Evolutionary conservation across 345 rosid species (phyloP).

Genomic region (Mangifera indica): DNA sequence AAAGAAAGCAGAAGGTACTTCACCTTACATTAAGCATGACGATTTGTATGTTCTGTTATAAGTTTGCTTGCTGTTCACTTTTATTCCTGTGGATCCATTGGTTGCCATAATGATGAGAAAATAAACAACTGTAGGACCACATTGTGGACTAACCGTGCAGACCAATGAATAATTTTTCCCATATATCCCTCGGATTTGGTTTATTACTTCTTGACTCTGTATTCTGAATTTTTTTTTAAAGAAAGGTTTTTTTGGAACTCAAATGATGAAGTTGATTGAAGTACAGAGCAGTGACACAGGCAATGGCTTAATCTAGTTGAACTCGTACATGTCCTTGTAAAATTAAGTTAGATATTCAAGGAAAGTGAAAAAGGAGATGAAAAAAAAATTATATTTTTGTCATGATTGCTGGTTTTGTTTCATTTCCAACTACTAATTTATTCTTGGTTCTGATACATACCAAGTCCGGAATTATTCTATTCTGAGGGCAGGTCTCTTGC

Average conservation of each 20-base stretch:
- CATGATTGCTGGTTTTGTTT: neutral
- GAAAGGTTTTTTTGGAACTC: neutral
- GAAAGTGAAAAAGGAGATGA: neutral
- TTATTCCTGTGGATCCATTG: too few relatives aligned
- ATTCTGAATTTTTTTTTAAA: neutral
- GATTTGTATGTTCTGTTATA: too few relatives aligned
- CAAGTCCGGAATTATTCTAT: neutral
- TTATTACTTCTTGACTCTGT: neutral
- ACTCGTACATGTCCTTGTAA: neutral
- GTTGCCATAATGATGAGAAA: neutral
- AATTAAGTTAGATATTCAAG: neutral
- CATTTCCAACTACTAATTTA: neutral
- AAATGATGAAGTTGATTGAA: neutral
- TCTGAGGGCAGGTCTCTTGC: neutral
- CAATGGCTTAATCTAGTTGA: neutral
- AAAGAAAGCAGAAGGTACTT: constrained; percentile 60
- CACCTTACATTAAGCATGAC: neutral
- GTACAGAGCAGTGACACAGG: neutral
- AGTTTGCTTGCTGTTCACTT: too few relatives aligned
- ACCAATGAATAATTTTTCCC: neutral
- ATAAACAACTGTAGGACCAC: neutral
- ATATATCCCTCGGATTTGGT: neutral
- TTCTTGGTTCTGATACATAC: neutral
- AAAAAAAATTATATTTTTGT: neutral
- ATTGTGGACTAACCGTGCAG: neutral